Evolutionary conservation across 257 asterid genomes (phyloP), one percentile per base, ranked within the genome.

Genomic region (Fraxinus pennsylvanica): DNA sequence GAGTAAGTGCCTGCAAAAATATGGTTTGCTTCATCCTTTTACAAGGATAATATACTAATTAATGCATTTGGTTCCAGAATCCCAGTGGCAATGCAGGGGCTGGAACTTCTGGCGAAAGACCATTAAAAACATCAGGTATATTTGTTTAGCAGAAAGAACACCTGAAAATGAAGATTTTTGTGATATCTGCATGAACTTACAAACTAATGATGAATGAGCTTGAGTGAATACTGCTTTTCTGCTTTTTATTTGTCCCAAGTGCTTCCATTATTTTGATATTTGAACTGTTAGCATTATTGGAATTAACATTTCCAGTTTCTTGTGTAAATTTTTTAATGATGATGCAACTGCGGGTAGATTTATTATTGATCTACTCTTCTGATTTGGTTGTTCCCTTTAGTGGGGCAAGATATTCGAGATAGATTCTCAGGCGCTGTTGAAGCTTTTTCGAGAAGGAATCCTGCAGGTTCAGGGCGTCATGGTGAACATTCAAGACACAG

Each of bases 401-500:
- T 19, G 39, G 86, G 86, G 72, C 84, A 76, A 77, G 84, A 83
- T 22, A 66, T 72, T 17, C 79, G 86, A 27, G 86, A 79, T 13
- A 76, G 65, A 63, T 76, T 83, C 69, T 38, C 84, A 65, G 81
- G 86, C 13, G 83, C 83, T 27, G 86, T 79, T 9, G 86, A 79
- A 75, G 83, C 81, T 71, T 79, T 79, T 43, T 83, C 86, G 13
- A 72, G 84, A 70, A 76, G 76, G 77, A 79, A 83, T 66, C 74
- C 76, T 66, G 54, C 66, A 6, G 80, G 69, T 21, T 17, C 81
- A 63, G 83, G 76, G 21, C 77, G 70, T 33, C 79, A 79, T 29
- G 81, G 83, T 35, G 86, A 82, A 75, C 79, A 75, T 74, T 75
- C 86, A 74, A 79, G 86, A 57, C 83, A 72, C 59, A 72, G 81